A percentile compares a stretch with the other conserved stretches of the same genome.
phyloP scores from a whole-genome alignment of 495 filamentous ascomycete species.

The Diplogelasinospora grovesii region DNA sequence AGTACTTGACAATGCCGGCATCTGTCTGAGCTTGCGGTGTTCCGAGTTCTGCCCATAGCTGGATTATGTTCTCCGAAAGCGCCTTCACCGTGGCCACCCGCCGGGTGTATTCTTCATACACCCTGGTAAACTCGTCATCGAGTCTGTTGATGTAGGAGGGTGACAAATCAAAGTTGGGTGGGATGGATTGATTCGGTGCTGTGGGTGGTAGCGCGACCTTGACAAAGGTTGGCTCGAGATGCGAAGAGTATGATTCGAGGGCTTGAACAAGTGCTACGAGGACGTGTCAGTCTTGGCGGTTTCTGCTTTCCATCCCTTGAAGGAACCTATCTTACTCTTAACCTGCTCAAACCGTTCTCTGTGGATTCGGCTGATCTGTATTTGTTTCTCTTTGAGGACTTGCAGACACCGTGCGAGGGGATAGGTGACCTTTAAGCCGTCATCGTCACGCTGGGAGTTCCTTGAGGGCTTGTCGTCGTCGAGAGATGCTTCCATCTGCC shows the following conservation, averaged over 20 bases:
- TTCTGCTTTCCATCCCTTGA: background rate
- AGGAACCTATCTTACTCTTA: constrained; percentile 59
- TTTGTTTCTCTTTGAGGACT: constrained; percentile 77
- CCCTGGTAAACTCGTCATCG: constrained; percentile 82
- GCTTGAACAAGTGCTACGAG: constrained; percentile 81
- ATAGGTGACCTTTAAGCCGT: constrained; percentile 66
- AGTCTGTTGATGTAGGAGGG: constrained; percentile 78
- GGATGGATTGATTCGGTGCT: constrained; percentile 63
- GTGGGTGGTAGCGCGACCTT: constrained; percentile 75
- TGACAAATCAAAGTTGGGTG: constrained; percentile 80
- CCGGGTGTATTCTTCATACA: constrained; percentile 90
- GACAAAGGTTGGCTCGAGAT: constrained; percentile 82
- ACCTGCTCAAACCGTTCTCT: constrained; percentile 88
- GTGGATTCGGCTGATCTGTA: constrained; percentile 70
- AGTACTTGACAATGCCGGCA: constrained; percentile 73
- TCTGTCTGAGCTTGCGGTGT: constrained; percentile 92
- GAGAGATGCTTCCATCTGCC: constrained; percentile 88
- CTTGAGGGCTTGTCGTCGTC: constrained; percentile 63
- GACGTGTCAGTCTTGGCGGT: constrained; percentile 8
- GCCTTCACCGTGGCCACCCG: constrained; percentile 69
- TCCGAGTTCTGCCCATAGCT: constrained; percentile 91
- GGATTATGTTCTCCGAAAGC: constrained; percentile 77
- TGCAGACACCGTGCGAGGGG: constrained; percentile 75
- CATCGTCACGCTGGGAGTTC: constrained; percentile 45
- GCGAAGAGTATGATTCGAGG: constrained; percentile 88